Conservation (phyloP, 768 basidiomycete genomes). For the Rickenella mellea region DNA sequence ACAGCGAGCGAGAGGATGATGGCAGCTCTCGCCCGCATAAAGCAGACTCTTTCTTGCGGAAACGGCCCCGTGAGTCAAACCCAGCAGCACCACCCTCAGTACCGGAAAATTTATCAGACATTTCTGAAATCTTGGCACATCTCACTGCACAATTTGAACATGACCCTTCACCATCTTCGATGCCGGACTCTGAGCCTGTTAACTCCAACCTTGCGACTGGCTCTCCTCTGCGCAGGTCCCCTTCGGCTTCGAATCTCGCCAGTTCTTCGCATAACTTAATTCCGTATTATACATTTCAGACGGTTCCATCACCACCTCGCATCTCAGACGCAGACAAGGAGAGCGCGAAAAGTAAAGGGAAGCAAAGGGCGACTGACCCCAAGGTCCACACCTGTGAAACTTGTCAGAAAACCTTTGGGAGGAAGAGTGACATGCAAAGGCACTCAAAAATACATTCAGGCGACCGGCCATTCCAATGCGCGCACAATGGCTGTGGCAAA, state of each 20-base stretch:
- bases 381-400: constrained; percentile 59
- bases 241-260: too few relatives aligned
- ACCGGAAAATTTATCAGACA: constrained; percentile 55
- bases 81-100: constrained; percentile 31
- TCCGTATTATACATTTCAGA: too few relatives aligned
- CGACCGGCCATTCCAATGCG: constrained; percentile 76
- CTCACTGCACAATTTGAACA: constrained; percentile 62
- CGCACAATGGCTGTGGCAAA: constrained; percentile 69
- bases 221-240: too few relatives aligned
- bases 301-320: background rate
- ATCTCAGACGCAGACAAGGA: constrained; percentile 10
- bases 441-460: constrained; percentile 90
- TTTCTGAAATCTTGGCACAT: constrained; percentile 70
- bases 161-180: constrained; percentile 31
- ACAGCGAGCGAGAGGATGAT: constrained; percentile 22
- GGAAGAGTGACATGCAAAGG: constrained; percentile 74
- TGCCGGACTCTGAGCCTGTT: constrained; percentile 39
- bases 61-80: constrained; percentile 22
- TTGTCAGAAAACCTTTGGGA: constrained; percentile 74
- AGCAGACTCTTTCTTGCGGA: constrained; percentile 12
- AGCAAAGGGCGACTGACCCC: constrained; percentile 35
- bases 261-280: too few relatives aligned
- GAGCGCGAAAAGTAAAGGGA: constrained; percentile 17
- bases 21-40: constrained; percentile 6
- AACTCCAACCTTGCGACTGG: constrained; percentile 35